phyloP scores from a whole-genome alignment of 257 asterid genomes.

The Jaltomata sinuosa region DNA sequence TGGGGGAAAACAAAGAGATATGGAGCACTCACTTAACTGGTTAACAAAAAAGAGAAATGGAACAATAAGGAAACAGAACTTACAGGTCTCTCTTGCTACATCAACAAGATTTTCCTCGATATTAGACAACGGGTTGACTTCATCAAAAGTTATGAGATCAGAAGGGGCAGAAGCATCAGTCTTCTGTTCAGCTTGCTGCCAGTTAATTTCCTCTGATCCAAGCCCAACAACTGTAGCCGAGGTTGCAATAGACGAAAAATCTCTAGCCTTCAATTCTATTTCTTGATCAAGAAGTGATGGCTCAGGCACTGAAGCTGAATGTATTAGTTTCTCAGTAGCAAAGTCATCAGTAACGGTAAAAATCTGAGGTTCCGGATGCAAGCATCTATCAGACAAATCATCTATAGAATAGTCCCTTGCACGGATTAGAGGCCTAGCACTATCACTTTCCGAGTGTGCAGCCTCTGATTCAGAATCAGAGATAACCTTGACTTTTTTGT shows the following conservation, averaged over 20 bases:
- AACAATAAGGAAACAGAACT: constrained; percentile 7
- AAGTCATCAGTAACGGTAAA: constrained; percentile 7
- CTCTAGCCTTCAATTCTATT: constrained; percentile 6
- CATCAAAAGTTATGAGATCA: constrained; percentile 17
- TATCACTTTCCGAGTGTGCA: constrained; percentile 14
- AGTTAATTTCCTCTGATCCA: constrained; percentile 29
- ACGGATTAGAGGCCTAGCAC: constrained; percentile 1
- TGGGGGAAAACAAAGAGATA: not conserved
- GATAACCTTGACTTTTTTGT: constrained; percentile 18
- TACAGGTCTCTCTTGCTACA: constrained; percentile 32
- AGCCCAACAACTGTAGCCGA: constrained; percentile 20
- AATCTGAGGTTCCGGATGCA: constrained; percentile 7
- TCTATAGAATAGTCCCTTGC: constrained; percentile 1
- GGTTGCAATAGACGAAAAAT: constrained; percentile 9
- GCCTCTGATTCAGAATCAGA: constrained; percentile 29
- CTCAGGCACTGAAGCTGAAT: constrained; percentile 19
- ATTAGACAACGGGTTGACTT: constrained; percentile 17
- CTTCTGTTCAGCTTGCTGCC: constrained; percentile 24
- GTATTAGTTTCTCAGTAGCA: constrained; percentile 24
- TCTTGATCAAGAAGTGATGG: constrained; percentile 19
- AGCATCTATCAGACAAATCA: not conserved
- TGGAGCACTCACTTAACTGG: not conserved
- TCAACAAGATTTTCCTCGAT: constrained; percentile 10
- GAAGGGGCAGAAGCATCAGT: constrained; percentile 12
- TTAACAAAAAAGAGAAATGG: not conserved